These are phyloP conservation scores for Chrysoporthe austroafricana DNA, from an alignment of 2,329 filamentous ascomycete species.

Conservation along the genomic window DNA sequence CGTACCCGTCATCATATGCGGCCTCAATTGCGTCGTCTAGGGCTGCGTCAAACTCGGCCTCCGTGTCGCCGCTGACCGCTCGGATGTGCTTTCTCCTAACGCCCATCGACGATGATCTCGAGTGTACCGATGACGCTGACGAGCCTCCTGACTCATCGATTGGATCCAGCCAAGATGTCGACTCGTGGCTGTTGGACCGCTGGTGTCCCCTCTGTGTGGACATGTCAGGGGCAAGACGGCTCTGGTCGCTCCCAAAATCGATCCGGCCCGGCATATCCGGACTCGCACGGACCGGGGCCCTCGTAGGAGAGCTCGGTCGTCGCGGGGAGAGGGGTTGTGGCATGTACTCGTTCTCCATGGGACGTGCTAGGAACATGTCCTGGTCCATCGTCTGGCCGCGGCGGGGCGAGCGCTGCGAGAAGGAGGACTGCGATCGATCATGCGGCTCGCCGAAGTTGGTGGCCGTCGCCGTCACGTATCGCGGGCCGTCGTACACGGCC, in stretches of 20 bases:
- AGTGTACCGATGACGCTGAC: conserved; percentile 78
- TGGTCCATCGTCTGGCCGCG: conserved; percentile 39
- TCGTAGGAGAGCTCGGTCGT: conserved; percentile 54
- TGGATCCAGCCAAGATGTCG: conserved; percentile 91
- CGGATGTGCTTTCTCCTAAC: conserved; percentile 72
- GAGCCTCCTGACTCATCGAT: conserved; percentile 90
- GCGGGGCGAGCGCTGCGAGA: conserved; percentile 53
- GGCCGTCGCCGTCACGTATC: conserved; percentile 35
- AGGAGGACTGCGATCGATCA: conserved; percentile 53
- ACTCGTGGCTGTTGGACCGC: conserved; percentile 72
- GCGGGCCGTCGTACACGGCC: conserved; percentile 32
- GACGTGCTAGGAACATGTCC: conserved; percentile 48
- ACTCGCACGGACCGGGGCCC: conserved; percentile 35
- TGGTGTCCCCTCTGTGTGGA: conserved; percentile 44
- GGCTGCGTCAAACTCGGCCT: conserved; percentile 91
- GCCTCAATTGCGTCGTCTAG: conserved; percentile 95
- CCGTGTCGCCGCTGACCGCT: conserved; percentile 70
- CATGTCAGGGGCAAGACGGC: conserved; percentile 33
- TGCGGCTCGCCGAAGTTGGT: conserved; percentile 40
- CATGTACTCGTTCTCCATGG: conserved; percentile 63
- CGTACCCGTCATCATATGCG: conserved; percentile 90
- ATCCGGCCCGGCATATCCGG: conserved; percentile 39
- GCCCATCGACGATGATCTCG: conserved; percentile 72
- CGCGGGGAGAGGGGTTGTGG: conserved; percentile 73
- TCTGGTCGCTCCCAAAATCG: conserved; percentile 40